Base-by-base conservation (phyloP, 2,329 filamentous ascomycete species). In the Scopulariopsis brevicaulis region DNA sequence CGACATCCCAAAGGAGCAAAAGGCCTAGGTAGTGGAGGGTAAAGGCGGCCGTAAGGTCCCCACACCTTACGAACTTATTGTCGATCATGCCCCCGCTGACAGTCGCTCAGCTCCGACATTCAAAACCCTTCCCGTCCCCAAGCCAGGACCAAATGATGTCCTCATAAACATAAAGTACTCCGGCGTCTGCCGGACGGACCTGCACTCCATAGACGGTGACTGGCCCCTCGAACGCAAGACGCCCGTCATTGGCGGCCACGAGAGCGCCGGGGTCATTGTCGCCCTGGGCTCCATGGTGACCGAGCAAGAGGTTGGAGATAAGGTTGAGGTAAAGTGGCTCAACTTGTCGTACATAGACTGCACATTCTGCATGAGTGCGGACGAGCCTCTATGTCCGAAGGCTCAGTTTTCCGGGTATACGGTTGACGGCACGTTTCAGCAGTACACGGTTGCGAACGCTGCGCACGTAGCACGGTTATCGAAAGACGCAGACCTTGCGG, bases 261-360 rank as follows among this genome's bases (percentile, higher is more conserved):
- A 86, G 68, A 83, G 91, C 66, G 90, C 90, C 28, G 91, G 92
- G 69, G 73, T 92, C 54, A 88, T 96, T 37, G 91, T 96, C 37
- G 85, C 88, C 56, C 81, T 81, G 62, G 92, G 92, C 65, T 77
- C 86, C n/a, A 81, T 95, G 40, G 90, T 94, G 62, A 74, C 80
- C 3, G 89, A 94, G 65, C 75, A 96, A 61, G 75, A 90, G 69
- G 78, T 96, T 65, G 92, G 92, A 64, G 90, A 96, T 68, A 77
- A 90, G 66, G 93, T 85, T 61, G 92, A 93, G 69, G 82, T 97
- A 72, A 96, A 90, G 78, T 96, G 91, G 91, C 78, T 96, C 67
- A 94, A 96, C 73, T 89, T 90, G 63, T 86, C 87, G 52, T 96
- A 92, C 73, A 77, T 96, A 61, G 72, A 78, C 63, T 96, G 92